Percentiles rank a stretch among this genome's conserved stretches.
These are phyloP conservation scores for Candida parachauliodes DNA, from an alignment of 805 yeast species.

Conservation along the genomic window DNA sequence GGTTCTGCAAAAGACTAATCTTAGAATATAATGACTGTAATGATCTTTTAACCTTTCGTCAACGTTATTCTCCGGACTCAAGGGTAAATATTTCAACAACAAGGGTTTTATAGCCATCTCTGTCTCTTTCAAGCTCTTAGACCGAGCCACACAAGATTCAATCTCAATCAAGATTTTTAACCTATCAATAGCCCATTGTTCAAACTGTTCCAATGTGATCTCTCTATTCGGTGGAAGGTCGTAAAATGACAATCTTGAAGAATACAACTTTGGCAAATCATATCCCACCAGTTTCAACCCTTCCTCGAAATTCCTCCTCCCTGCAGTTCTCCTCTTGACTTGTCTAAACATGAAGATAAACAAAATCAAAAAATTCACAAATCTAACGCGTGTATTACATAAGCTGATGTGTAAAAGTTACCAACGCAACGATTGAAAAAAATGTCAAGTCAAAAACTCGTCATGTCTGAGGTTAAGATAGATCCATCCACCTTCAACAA, in stretches of 20 bases:
- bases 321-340: constrained; percentile 69
- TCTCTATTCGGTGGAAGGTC: constrained; percentile 75
- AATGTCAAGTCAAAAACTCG: not conserved
- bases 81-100: constrained; percentile 62
- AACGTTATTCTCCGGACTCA: constrained; percentile 26
- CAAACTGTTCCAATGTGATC: constrained; percentile 89
- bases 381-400: constrained; percentile 4
- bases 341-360: constrained; percentile 57
- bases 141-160: constrained; percentile 68
- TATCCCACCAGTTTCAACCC: constrained; percentile 23
- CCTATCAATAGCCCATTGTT: constrained; percentile 93
- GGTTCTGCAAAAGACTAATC: constrained; percentile 85
- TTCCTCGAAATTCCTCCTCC: constrained; percentile 62
- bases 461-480: constrained; percentile 58
- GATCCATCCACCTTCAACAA: constrained; percentile 52
- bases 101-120: constrained; percentile 64
- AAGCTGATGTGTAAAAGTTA: not conserved
- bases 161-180: constrained; percentile 79
- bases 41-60: constrained; percentile 82
- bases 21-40: constrained; percentile 82
- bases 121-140: constrained; percentile 60
- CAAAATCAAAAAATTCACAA: not conserved
- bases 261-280: constrained; percentile 33
- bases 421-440: constrained; percentile 3
- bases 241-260: constrained; percentile 69